Evolutionary conservation across 1,284 basidiomycete species (phyloP), one percentile per base, ranked within the genome.

Genomic region (Austroboletus olivaceoglutinosus): DNA sequence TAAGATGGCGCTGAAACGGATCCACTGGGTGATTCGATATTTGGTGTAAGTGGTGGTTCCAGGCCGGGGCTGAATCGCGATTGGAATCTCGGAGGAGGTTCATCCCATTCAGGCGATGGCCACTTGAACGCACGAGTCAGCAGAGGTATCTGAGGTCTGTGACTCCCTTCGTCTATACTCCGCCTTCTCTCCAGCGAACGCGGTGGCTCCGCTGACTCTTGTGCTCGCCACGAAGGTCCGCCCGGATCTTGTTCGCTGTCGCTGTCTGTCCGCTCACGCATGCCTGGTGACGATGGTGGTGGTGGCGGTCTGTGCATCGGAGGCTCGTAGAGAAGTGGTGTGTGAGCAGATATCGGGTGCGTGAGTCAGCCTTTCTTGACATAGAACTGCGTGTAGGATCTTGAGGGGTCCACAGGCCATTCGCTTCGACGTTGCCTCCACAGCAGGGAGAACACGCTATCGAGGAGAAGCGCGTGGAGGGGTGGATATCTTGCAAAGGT

Each of bases 191-290:
- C 60, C 29, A 34, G 12, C 11, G 43, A 15, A 43, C 25, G 44
- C 29, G n/a, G 30, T 38, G 37, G 30, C 19, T 62, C 62, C 34
- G 45, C 19, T 37, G 52, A 38, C 43, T 44, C 52, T 27, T 60
- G 55, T 29, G 38, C 47, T 37, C 12, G 43, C 60, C 60, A 55
- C 48, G 55, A 58, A 12, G 70, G 67, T 37, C 63, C 64, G 13
- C 18, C 47, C n/a, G 33, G 23, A 31, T 71, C 68, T 48, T 69
- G 64, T 51, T 73, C 71, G 8, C 57, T 59, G 53, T 75, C 69
- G 54, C 65, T 59, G 19, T 64, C 63, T 21, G 50, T 37, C 47
- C 47, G 65, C 40, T 62, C 62, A 15, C 34, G 48, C 51, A 48
- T 40, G 6, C 37, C 31, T 40, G 52, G 36, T 36, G 54, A 48